Evolutionary conservation across 1,284 basidiomycete genomes (phyloP), one percentile per base, ranked within the genome.

Genomic region (Trichosporon inkin): DNA sequence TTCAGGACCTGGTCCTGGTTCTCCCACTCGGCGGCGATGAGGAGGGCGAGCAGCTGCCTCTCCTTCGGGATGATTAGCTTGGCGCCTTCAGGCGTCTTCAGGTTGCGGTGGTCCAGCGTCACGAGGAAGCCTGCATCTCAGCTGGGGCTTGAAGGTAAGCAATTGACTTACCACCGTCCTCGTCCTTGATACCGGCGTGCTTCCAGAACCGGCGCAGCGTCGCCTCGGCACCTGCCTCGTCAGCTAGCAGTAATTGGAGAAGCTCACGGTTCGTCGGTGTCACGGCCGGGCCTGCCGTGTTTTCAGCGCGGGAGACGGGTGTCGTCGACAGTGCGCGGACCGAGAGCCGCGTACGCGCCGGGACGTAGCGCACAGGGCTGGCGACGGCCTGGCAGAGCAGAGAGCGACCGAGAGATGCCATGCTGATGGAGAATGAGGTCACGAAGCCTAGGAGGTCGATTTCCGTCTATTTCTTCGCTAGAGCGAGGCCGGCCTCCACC

Each of bases 21-120:
- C 73, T 96, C 91, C 95, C 95, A 99, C 80, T 99, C 95, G 61
- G 88, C 84, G 10, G 93, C 94, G 66, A 99, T 88, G 59, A 97
- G 82, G 1, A 88, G 82, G 1, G 95, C 93, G 17, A 90, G 81
- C 35, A 95, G 75, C 49, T 82, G 78, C 68, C 90, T 88, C 60
- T 85, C 81, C 38, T 80, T 76, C 0, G 93, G 93, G 16, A 99
- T 72, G 24, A 86, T 73, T 34, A 99, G 79, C 6, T 82, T 82
- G 37, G 86, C 84, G 6, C 94, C 93, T 0, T 81, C 83, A 0
- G 95, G 93, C 16, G 95, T 98, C 75, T 90, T 92, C 58, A 99
- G 82, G 0, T 89, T 81, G 24, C 92, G 85, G 62, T 85, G 84
- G 80, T 99, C 95, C 53, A 99, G 82, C 6, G 87, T 88, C 40